A percentile compares a stretch with the other conserved stretches of the same genome.
phyloP scores from a whole-genome alignment of 202 grass and related monocot genomes.

The Hordeum pubiflorum region DNA sequence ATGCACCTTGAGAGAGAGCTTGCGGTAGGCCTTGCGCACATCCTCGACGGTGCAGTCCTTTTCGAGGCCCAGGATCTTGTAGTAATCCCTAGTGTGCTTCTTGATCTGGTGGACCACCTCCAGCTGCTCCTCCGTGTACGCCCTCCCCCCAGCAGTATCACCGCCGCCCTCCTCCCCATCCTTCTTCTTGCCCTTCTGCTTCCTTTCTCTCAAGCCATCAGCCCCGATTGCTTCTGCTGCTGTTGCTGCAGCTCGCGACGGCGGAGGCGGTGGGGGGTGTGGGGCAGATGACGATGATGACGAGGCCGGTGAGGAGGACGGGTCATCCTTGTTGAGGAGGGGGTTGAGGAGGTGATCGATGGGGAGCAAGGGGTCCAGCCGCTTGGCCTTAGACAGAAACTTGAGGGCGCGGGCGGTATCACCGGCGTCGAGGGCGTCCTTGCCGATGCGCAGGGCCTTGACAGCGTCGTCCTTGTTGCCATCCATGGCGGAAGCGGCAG shows the following conservation, averaged over 20 bases:
- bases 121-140: conserved; percentile 71
- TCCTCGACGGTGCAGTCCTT: conserved; percentile 79
- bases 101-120: conserved; percentile 74
- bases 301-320: conserved; percentile 2
- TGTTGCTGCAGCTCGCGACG: neutral
- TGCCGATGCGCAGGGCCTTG: conserved; percentile 88
- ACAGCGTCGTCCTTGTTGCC: conserved; percentile 95
- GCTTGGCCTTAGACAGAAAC: conserved; percentile 83
- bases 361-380: conserved; percentile 77
- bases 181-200: conserved; percentile 39
- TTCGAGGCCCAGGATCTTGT: conserved; percentile 72
- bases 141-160: conserved; percentile 6
- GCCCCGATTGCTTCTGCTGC: conserved; percentile 13
- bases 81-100: conserved; percentile 79
- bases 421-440: conserved; percentile 52
- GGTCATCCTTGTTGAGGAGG: conserved; percentile 25
- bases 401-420: conserved; percentile 69
- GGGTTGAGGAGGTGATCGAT: conserved; percentile 62
- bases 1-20: conserved; percentile 93
- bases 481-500: conserved; percentile 48
- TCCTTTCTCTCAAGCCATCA: conserved; percentile 34
- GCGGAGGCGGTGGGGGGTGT: conserved; percentile 1
- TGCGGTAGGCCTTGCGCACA: conserved; percentile 85
- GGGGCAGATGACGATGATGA: conserved; percentile 37
- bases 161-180: conserved; percentile 15